Percentiles rank a stretch among this genome's conserved stretches.
These are phyloP conservation scores for Vaccinium corymbosum DNA, from an alignment of 148 eudicot genomes.

Conservation along the genomic window DNA sequence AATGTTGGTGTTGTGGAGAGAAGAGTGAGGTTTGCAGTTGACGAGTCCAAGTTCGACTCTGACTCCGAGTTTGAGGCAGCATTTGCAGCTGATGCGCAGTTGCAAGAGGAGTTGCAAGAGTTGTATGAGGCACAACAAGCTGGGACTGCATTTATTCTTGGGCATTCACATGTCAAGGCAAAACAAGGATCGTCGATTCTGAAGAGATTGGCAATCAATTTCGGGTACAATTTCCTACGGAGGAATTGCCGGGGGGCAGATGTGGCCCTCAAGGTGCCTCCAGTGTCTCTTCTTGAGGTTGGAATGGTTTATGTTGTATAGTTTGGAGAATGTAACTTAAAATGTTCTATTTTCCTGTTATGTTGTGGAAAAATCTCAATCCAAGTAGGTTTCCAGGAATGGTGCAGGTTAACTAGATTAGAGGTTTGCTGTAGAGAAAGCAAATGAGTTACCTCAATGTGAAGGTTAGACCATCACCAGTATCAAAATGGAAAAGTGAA, in stretches of 20 bases:
- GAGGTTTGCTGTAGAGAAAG: neutral
- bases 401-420: constrained; percentile 8
- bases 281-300: constrained; percentile 79
- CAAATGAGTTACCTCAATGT: neutral
- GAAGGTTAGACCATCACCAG: constrained; percentile 9
- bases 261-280: constrained; percentile 75
- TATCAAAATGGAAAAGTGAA: neutral
- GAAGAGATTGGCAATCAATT: constrained; percentile 70
- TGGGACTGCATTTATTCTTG: constrained; percentile 83
- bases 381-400: neutral
- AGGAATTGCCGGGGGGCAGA: constrained; percentile 84
- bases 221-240: constrained; percentile 75
- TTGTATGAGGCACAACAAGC: constrained; percentile 60
- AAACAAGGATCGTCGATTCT: constrained; percentile 76
- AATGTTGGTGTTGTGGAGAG: constrained; percentile 23
- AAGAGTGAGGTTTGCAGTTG: constrained; percentile 56
- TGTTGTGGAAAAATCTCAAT: neutral
- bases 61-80: constrained; percentile 11
- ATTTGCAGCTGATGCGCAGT: constrained; percentile 26
- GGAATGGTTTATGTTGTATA: constrained; percentile 93
- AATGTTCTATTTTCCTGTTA: neutral
- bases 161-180: constrained; percentile 78
- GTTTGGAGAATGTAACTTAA: neutral
- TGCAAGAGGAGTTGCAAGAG: constrained; percentile 66
- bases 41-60: constrained; percentile 11